These are phyloP conservation scores for Eimeria sp. DNA, from an alignment of 169 alveolate genomes.

Conservation along the genomic window DNA sequence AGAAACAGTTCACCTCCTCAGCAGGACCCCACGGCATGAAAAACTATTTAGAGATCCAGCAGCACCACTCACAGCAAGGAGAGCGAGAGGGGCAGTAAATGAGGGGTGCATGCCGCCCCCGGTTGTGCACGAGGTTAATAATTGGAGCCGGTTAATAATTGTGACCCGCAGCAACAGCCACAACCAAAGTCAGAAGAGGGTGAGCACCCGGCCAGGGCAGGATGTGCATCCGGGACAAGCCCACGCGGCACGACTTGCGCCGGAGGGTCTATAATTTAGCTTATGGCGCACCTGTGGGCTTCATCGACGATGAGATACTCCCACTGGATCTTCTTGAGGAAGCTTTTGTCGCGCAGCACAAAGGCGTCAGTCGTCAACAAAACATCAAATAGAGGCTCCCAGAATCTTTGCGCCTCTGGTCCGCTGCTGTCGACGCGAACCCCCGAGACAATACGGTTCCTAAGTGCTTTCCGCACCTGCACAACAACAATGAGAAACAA, in stretches of 20 bases:
- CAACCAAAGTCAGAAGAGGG: too few species aligned
- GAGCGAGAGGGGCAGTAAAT: neutral
- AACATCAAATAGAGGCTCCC: constrained; percentile 86
- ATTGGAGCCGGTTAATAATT: too few species aligned
- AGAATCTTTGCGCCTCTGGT: constrained; percentile 31
- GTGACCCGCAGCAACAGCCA: too few species aligned
- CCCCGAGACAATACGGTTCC: constrained; percentile 29
- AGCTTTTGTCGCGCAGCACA: constrained; percentile 87
- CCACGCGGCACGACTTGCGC: too few species aligned
- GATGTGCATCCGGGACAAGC: too few species aligned
- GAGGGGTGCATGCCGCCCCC: too few species aligned
- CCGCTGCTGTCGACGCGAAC: constrained; percentile 43
- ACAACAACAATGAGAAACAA: neutral
- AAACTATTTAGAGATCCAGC: too few species aligned
- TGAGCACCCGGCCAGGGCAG: too few species aligned
- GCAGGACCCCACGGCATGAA: too few species aligned
- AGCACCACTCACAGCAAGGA: neutral
- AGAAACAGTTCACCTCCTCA: too few species aligned
- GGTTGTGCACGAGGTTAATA: too few species aligned
- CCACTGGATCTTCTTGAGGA: constrained; percentile 95
- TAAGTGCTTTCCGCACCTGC: constrained; percentile 41
- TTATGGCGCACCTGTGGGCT: constrained; percentile 92
- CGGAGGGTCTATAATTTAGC: neutral
- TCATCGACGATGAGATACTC: constrained; percentile 97
- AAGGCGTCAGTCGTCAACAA: constrained; percentile 87